Evolutionary conservation across 306 rosid genomes (phyloP).

Genomic region (Phaseolus lunatus): DNA sequence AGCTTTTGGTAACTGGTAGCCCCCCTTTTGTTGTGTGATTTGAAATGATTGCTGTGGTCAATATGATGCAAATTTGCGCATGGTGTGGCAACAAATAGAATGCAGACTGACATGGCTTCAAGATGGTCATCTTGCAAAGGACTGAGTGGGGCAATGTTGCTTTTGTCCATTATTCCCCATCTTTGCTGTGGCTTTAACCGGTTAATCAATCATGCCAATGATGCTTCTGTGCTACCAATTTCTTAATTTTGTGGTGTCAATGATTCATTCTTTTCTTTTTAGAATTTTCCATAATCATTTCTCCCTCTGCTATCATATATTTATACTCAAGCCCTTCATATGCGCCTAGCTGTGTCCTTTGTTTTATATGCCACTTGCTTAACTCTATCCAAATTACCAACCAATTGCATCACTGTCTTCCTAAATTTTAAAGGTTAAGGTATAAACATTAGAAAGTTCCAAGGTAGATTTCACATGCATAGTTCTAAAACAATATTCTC

Average conservation of each 20-base stretch:
- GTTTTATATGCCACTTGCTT: constrained; percentile 39
- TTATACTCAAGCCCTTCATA: constrained; percentile 31
- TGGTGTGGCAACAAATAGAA: constrained; percentile 46
- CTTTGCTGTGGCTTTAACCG: constrained; percentile 44
- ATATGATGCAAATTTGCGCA: constrained; percentile 43
- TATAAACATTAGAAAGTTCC: constrained; percentile 35
- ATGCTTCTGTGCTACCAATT: constrained; percentile 35
- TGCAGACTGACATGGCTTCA: constrained; percentile 51
- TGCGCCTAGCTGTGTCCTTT: constrained; percentile 48
- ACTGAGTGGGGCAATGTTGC: constrained; percentile 48
- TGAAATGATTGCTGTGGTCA: constrained; percentile 46
- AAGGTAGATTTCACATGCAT: constrained; percentile 40
- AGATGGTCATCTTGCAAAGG: constrained; percentile 41
- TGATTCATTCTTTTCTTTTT: constrained; percentile 11
- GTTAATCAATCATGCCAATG: constrained; percentile 52
- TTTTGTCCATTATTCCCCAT: constrained; percentile 46
- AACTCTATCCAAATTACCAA: constrained; percentile 32
- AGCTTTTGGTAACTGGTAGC: constrained; percentile 9
- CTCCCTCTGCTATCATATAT: constrained; percentile 2
- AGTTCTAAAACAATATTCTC: constrained; percentile 2
- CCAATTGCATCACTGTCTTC: neutral
- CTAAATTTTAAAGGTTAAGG: constrained; percentile 16
- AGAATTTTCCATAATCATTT: constrained; percentile 45
- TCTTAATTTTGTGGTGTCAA: constrained; percentile 39
- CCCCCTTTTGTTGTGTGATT: constrained; percentile 23